Base-by-base conservation (phyloP, 257 asterid genomes). In the Ilex asprella region DNA sequence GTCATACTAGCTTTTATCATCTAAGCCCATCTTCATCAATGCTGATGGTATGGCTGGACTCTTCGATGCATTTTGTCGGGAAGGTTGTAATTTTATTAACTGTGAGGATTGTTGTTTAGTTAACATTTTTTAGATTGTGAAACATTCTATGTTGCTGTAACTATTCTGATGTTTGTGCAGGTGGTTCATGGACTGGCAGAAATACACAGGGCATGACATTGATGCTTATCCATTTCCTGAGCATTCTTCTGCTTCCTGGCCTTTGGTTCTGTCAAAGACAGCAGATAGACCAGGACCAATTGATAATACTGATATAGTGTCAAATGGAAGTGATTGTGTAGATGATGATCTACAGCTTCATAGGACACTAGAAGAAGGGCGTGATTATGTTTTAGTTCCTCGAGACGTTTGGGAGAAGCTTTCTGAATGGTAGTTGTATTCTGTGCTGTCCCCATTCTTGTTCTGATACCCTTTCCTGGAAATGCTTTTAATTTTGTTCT, bases 331-430 rank as follows among this genome's bases (percentile, higher is more conserved):
- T 63, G 81, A 74, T 30, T 44, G 67, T 66, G 70, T 70, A 31
- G 80, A 70, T 66, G 80, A 69, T 60, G 90, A 81, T 60, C 94
- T 84, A 2, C 91, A 89, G 70, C 80, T 93, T 73, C 76, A 58
- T 56, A 84, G 88, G 73, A 80, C 81, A 35, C 67, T 82, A 70
- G 83, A 74, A 70, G 99, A 93, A 77, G 83, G 84, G 39, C 74
- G 80, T 68, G 94, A 93, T 79, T 93, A 89, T 73, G 84, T 74
- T 35, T 75, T 93, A 66, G 88, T 85, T 65, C 92, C 97, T 15
- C 78, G 84, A 65, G 92, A 82, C 62, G 96, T 85, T 13, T 93
- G 99, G 99, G 96, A 80, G 66, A 83, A 73, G 79, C 87, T 93
- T 70, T 64, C 61, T 30, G 74, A 83, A 63, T 93, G 99, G 99